These are phyloP conservation scores for Fusarium albidum DNA, from an alignment of 2,329 filamentous ascomycete genomes.

Conservation along the genomic window DNA sequence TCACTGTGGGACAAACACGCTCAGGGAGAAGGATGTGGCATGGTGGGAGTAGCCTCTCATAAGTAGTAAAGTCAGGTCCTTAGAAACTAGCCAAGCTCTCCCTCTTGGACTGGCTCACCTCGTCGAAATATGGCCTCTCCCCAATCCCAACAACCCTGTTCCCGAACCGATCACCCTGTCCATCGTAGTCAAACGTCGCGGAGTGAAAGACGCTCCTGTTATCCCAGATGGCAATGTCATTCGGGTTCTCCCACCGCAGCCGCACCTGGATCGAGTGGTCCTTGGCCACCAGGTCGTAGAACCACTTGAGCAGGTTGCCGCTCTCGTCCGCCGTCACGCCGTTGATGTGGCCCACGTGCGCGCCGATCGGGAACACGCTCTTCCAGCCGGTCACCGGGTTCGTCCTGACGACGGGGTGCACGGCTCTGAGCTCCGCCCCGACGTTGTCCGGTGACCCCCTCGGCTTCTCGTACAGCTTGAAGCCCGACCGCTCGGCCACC, in stretches of 20 bases:
- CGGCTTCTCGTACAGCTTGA: slow-evolving; percentile 53
- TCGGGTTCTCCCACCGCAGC: slow-evolving; percentile 51
- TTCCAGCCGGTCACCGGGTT: slow-evolving; percentile 69
- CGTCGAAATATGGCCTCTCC: slow-evolving; percentile 62
- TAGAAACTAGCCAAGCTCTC: not conserved
- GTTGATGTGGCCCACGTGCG: slow-evolving; percentile 60
- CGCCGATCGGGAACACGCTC: slow-evolving; percentile 60
- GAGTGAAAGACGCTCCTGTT: slow-evolving; percentile 65
- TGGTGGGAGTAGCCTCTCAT: slow-evolving; percentile 35
- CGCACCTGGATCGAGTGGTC: slow-evolving; percentile 66
- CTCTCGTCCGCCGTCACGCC: slow-evolving; percentile 58
- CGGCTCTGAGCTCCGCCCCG: slow-evolving; percentile 55
- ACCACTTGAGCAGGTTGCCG: slow-evolving; percentile 58
- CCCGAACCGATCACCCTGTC: slow-evolving; percentile 56
- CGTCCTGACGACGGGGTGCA: slow-evolving; percentile 64
- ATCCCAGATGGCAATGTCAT: slow-evolving; percentile 66
- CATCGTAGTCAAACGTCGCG: slow-evolving; percentile 61
- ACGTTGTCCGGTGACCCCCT: slow-evolving; percentile 61
- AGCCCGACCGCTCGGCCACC: slow-evolving; percentile 53
- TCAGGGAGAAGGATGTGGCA: slow-evolving; percentile 20
- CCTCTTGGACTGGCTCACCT: slow-evolving; percentile 6
- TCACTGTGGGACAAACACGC: slow-evolving; percentile 37
- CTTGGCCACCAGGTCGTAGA: slow-evolving; percentile 58
- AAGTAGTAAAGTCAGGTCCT: too few relatives aligned
- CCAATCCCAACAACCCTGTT: slow-evolving; percentile 61